phyloP scores from a whole-genome alignment of 208 protist species.

The Leishmania turanica region DNA sequence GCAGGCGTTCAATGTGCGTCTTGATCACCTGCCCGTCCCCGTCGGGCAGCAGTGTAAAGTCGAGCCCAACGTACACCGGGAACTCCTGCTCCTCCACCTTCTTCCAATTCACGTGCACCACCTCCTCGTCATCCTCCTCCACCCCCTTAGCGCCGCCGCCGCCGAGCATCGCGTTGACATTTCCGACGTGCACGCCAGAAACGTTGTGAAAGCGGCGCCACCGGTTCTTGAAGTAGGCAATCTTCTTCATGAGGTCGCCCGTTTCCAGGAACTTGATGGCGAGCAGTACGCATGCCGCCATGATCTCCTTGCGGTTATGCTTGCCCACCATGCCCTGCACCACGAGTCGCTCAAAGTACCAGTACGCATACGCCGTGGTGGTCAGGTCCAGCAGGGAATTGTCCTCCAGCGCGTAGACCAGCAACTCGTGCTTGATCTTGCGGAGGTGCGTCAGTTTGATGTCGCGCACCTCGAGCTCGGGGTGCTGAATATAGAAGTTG shows the following conservation, averaged over 20 bases:
- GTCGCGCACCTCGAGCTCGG: slow-evolving; percentile 80
- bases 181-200: slow-evolving; percentile 25
- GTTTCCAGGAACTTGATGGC: slow-evolving; percentile 88
- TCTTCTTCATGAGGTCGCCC: slow-evolving; percentile 71
- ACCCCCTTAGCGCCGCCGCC: slow-evolving; percentile 38
- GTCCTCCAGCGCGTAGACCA: slow-evolving; percentile 76
- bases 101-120: slow-evolving; percentile 58
- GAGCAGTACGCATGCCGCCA: slow-evolving; percentile 71
- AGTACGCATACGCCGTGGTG: slow-evolving; percentile 83
- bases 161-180: slow-evolving; percentile 34
- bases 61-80: slow-evolving; percentile 77
- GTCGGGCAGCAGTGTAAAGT: slow-evolving; percentile 83
- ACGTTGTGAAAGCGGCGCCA: slow-evolving; percentile 60
- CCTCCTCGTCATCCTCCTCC: slow-evolving; percentile 65
- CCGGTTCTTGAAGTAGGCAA: slow-evolving; percentile 65
- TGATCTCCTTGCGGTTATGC: slow-evolving; percentile 71
- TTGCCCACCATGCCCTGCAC: slow-evolving; percentile 82
- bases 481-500: slow-evolving; percentile 89
- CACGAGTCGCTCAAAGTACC: slow-evolving; percentile 88
- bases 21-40: slow-evolving; percentile 63
- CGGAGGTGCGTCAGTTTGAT: slow-evolving; percentile 86
- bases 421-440: slow-evolving; percentile 67
- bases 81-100: slow-evolving; percentile 80
- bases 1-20: slow-evolving; percentile 72
- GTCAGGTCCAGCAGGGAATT: slow-evolving; percentile 67